A percentile compares a stretch with the other conserved stretches of the same genome.
Evolutionary conservation across 2,329 filamentous ascomycete genomes (phyloP).

Genomic region (Piedraia hortae): DNA sequence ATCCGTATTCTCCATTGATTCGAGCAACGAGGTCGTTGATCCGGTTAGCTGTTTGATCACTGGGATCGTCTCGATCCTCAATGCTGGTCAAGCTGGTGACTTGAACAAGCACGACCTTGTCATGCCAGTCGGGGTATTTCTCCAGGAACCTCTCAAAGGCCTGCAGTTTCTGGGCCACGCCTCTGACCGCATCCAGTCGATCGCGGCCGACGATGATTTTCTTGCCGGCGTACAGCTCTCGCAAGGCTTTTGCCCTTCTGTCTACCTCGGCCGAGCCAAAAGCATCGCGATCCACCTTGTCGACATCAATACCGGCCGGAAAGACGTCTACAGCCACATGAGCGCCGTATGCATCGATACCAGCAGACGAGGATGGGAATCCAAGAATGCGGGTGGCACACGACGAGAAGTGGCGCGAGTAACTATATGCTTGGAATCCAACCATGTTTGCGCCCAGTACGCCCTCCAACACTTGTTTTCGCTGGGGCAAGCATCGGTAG

Average conservation of each 20-base stretch:
- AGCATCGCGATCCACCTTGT: slow-evolving; percentile 45
- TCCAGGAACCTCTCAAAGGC: slow-evolving; percentile 84
- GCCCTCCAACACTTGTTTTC: slow-evolving; percentile 75
- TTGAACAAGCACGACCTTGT: slow-evolving; percentile 79
- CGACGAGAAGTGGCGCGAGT: slow-evolving; percentile 78
- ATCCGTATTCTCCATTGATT: slow-evolving; percentile 79
- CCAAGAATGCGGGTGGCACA: slow-evolving; percentile 77
- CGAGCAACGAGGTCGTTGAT: slow-evolving; percentile 74
- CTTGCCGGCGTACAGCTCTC: slow-evolving; percentile 57
- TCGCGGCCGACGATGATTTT: slow-evolving; percentile 90
- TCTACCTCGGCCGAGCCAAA: slow-evolving; percentile 40
- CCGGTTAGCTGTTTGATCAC: slow-evolving; percentile 59
- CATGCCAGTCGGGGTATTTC: slow-evolving; percentile 70
- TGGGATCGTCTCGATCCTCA: slow-evolving; percentile 42
- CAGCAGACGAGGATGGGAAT: slow-evolving; percentile 63
- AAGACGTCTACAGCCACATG: slow-evolving; percentile 82
- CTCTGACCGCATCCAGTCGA: slow-evolving; percentile 72
- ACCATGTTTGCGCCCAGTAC: slow-evolving; percentile 78
- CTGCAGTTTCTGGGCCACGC: slow-evolving; percentile 85
- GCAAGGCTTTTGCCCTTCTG: slow-evolving; percentile 43
- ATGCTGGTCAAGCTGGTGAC: slow-evolving; percentile 52
- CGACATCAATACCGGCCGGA: slow-evolving; percentile 81
- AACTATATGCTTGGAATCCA: slow-evolving; percentile 86
- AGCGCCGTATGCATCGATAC: slow-evolving; percentile 68
- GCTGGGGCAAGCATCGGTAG: slow-evolving; percentile 58